Conservation (phyloP, 1,139 yeast genomes). For the Wickerhamiella infanticola region DNA sequence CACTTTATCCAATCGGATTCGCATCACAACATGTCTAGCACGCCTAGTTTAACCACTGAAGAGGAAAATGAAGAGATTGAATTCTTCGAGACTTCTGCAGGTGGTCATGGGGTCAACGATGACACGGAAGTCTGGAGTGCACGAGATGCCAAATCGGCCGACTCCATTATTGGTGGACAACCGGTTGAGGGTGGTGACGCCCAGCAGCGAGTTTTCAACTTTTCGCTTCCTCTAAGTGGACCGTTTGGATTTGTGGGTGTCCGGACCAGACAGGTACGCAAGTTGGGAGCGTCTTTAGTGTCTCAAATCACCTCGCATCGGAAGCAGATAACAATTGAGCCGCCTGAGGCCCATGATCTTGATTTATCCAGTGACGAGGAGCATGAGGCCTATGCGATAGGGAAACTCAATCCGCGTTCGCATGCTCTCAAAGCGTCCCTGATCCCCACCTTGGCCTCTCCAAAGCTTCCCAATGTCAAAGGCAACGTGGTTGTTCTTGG, state of each 20-base stretch:
- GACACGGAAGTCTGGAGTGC: neutral
- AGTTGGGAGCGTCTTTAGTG: neutral
- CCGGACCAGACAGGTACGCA: slow-evolving; percentile 1
- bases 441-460: slow-evolving; percentile 16
- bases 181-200: slow-evolving; percentile 56
- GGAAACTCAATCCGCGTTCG: slow-evolving; percentile 8
- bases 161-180: slow-evolving; percentile 78
- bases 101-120: neutral
- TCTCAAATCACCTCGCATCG: slow-evolving; percentile 3
- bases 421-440: slow-evolving; percentile 12
- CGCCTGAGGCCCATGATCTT: slow-evolving; percentile 2
- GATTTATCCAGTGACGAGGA: slow-evolving; percentile 4
- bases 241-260: slow-evolving; percentile 16
- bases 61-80: neutral
- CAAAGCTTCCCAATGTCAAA: slow-evolving; percentile 24
- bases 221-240: slow-evolving; percentile 21
- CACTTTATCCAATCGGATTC: too few species aligned
- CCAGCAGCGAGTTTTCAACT: slow-evolving; percentile 9
- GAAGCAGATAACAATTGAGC: slow-evolving; percentile 4
- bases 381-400: slow-evolving; percentile 2
- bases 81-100: neutral
- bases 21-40: too few species aligned
- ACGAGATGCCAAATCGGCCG: slow-evolving; percentile 33
- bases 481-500: slow-evolving; percentile 75
- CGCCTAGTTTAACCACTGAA: neutral